Evolutionary conservation across 2,329 filamentous ascomycete genomes (phyloP), one percentile per base, ranked within the genome.

Genomic region (Aplosporella prunicola): DNA sequence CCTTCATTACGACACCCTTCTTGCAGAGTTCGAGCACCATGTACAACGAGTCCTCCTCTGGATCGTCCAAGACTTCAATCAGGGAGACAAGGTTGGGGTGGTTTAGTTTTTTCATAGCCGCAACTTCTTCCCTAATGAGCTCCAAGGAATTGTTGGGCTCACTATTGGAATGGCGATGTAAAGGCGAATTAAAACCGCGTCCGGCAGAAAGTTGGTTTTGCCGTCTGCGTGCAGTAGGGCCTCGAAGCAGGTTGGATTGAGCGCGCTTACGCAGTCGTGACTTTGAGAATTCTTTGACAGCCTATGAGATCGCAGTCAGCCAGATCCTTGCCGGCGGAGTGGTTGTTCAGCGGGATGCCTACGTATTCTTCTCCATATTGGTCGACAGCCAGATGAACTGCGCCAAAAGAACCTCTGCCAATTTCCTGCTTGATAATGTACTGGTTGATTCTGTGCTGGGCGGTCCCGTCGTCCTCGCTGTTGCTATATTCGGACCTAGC

Each of bases 1-100:
- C 85, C 52, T 88, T 89, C 88, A 96, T 96, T 35, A 95, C 76
- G 15, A 95, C 89, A 1, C 91, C 91, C 58, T 95, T 95, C 55
- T 93, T 91, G 67, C 91, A 98, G 85, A 95, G 93, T 59, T 98
- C 91, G 59, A 98, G 73, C 15, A 98, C 91, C 85, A 98, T 96
- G 63, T 95, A 98, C 9, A 98, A 65, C 3, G 88, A 94, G 59
- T 98, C 91, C 55, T 95, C 87, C 32, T 89, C 80, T 0, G 91
- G 89, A 54, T 96, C 91, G 56, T 96, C 91, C 35, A 98, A 68
- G 3, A 98, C 91, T 61, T 98, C 91, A 47, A 93, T 85, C 34
- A 98, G 66, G 30, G 82, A 79, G 10, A 96, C 89, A n/a, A 98
- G 68, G 53, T 96, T 98, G 18, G 79, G 81, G 54, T 98, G 91